Evolutionary conservation across 1,139 yeast genomes (phyloP), one percentile per base, ranked within the genome.

Genomic region (Candida gigantensis): DNA sequence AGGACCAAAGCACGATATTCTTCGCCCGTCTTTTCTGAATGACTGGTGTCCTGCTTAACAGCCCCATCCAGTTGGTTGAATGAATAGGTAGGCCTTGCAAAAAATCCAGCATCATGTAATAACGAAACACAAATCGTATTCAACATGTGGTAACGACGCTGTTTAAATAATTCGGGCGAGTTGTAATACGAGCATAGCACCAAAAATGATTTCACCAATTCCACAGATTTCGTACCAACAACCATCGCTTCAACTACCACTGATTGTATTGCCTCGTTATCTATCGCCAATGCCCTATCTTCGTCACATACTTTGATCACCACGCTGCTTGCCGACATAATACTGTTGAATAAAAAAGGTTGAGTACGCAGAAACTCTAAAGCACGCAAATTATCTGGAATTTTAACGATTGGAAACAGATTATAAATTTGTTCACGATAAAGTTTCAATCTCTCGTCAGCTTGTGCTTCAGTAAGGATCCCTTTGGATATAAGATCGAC

Each of bases 131-230:
- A 77, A 19, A 86, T 62, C 7, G 78, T 69, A 39, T 81, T 78
- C 46, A 86, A 69, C 39, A 87, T 62, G 54, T 86, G 94, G 46
- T 82, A 81, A 36, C 95, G 75, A 42, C 94, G 77, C 50, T 84
- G 85, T 46, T 81, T 84, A 45, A 85, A 84, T 47, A 86, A 65
- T 57, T 87, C 96, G 0, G 95, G 88, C 5, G 87, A 78, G 47
- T 84, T 86, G 55, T 87, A 87, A 95, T 96, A 89, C 24, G 82
- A 58, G 26, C 84, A 74, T 36, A 85, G 61, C 3, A 86, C 51
- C 19, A 85, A 52, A 32, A 85, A 60, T 13, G 83, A 65, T 53
- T 84, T 81, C 28, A 87, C 62, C 35, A 87, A 60, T 53, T 86
- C 92, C 16, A 81, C 64, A 6, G 82, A 74, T 59, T 86, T 88